Base-by-base conservation (phyloP, 2,329 filamentous ascomycete genomes). In the Hirsutella thompsonii region DNA sequence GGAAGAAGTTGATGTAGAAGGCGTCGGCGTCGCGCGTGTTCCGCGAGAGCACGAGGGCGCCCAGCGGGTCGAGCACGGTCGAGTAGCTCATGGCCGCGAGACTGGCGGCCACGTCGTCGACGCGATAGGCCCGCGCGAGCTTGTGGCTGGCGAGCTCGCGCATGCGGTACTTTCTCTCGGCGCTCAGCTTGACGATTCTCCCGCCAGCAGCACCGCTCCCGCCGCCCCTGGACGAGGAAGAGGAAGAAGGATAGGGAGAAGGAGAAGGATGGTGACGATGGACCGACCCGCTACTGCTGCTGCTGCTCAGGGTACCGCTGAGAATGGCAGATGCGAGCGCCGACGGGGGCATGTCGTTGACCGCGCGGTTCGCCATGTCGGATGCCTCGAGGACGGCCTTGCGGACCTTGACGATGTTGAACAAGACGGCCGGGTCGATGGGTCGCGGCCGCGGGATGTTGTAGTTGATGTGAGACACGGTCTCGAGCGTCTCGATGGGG, bases 1-100 rank as follows among this genome's bases (percentile, higher is more conserved):
- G 84, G 59, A 93, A 93, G 63, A 90, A 92, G 56, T 92, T 83
- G n/a, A 92, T 86, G 55, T 92, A 92, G 58, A 81, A 83, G 21
- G 84, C 86, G 53, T 92, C 83, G 35, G 69, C 61, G 53, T 88
- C 79, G 39, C 69, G 57, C n/a, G 76, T 68, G 45, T 75, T 79
- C 45, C 83, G 70, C 56, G 83, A 77, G 46, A 92, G 62, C 26
- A 93, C 85, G 46, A 82, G 66, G 5, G 72, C 69, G 2, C 81
- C 84, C 3, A 92, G 81, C 44, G 86, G 81, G 51, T 92, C 83
- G 11, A 93, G 64, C 0, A 81, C 77, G 16, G 81, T 83, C 1
- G 83, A 78, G 42, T 79, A 79, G 62, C 90, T 83, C 84, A 90
- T 92, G 0, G 80, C 85, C 28, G 82, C 83, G 35, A 90, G 82